Conservation (phyloP, 495 filamentous ascomycete genomes). For the Aspergillus saccharolyticus region DNA sequence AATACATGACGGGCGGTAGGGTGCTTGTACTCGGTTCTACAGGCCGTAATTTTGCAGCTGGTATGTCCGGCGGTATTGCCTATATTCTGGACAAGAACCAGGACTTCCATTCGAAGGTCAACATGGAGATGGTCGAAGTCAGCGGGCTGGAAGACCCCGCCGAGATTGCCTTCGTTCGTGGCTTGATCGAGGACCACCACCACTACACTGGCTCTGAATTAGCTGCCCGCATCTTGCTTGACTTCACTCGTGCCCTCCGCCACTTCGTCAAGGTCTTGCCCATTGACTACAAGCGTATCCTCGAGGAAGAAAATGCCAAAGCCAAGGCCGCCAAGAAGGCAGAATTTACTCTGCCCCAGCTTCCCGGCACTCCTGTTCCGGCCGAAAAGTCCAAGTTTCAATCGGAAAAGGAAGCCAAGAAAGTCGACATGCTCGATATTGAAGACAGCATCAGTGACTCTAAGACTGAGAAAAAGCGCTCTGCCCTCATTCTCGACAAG, state of each 20-base stretch:
- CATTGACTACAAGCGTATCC: slow-evolving; percentile 94
- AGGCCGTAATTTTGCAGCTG: slow-evolving; percentile 98
- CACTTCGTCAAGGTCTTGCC: slow-evolving; percentile 94
- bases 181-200: slow-evolving; percentile 95
- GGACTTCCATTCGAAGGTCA: slow-evolving; percentile 93
- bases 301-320: slow-evolving; percentile 81
- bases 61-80: slow-evolving; percentile 99
- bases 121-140: slow-evolving; percentile 97
- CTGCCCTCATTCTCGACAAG: slow-evolving; percentile 92
- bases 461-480: slow-evolving; percentile 89
- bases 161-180: slow-evolving; percentile 91
- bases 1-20: slow-evolving; percentile 99
- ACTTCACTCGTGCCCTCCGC: slow-evolving; percentile 89
- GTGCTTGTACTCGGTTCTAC: slow-evolving; percentile 84
- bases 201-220: slow-evolving; percentile 98
- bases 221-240: slow-evolving; percentile 90
- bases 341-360: slow-evolving; percentile 76
- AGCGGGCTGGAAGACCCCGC: slow-evolving; percentile 79
- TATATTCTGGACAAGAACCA: slow-evolving; percentile 91
- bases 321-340: slow-evolving; percentile 77
- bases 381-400: slow-evolving; percentile 53
- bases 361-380: slow-evolving; percentile 53
- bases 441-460: slow-evolving; percentile 88
- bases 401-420: slow-evolving; percentile 54
- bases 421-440: slow-evolving; percentile 83